Evolutionary conservation across 208 protist genomes (phyloP), one percentile per base, ranked within the genome.

Genomic region (Acanthamoeba healyi): DNA sequence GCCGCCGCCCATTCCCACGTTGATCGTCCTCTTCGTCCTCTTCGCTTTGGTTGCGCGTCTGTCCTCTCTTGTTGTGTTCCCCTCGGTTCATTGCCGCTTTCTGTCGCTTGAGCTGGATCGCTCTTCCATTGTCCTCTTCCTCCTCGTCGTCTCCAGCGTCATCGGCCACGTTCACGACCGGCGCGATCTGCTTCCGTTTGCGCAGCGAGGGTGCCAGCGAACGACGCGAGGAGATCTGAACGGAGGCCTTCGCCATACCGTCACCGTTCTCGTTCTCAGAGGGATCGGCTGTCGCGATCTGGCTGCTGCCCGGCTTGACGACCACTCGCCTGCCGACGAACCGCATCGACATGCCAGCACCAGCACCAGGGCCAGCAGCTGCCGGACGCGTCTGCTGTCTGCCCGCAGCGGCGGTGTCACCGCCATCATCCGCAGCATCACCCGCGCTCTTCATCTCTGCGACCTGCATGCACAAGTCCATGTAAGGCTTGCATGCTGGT

Each of bases 161-260:
- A 7, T 19, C 19, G n/a, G 86, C 15, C 46, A n/a, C 15, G 46
- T 22, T 40, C 22, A 92, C 34, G 29, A 86, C 77, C n/a, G 77
- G 77, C 3, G 77, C 77, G 9, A 86, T 77, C 56, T 92, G 86
- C 61, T 92, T 92, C 10, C 86, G 54, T 26, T 92, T 92, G 26
- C 86, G 54, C 22, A 92, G 86, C 5, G 86, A 92, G 10, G 86
- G 86, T 2, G 86, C 86, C 6, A 92, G n/a, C 36, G 86, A 86
- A 15, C 77, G 77, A 36, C 44, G 40, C 24, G 77, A 79, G 0
- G 36, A 46, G 17, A 79, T 79, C 70, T 79, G 70, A 17, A 79
- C n/a, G 19, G 70, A 74, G 38, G 70, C 17, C 32, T 29, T 81
- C n/a, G 10, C 61, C 17, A 29, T 54, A 15, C 49, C 49, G 49